Conservation (phyloP, 2,329 filamentous ascomycete genomes). For the Xylaria sp. region DNA sequence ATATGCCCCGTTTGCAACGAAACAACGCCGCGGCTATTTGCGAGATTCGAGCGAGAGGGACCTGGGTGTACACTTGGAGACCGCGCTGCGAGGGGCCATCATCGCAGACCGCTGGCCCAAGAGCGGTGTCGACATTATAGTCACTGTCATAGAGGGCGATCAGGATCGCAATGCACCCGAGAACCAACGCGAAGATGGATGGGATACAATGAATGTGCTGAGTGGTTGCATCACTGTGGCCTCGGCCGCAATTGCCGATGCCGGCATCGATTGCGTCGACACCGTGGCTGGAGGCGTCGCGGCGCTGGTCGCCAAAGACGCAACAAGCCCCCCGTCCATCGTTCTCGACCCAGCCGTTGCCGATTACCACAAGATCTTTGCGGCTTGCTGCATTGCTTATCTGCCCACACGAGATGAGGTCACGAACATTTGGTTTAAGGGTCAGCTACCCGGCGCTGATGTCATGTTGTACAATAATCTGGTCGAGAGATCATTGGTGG, state of each 20-base stretch:
- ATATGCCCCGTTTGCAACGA: slow-evolving; percentile 92
- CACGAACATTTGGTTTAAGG: slow-evolving; percentile 94
- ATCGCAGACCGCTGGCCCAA: slow-evolving; percentile 98
- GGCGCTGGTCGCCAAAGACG: slow-evolving; percentile 69
- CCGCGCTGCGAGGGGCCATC: slow-evolving; percentile 86
- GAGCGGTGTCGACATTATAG: slow-evolving; percentile 92
- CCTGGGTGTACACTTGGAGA: slow-evolving; percentile 89
- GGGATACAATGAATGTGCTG: slow-evolving; percentile 91
- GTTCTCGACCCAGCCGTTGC: slow-evolving; percentile 85
- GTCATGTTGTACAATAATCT: slow-evolving; percentile 54
- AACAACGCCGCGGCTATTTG: slow-evolving; percentile 83
- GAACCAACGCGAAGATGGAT: slow-evolving; percentile 69
- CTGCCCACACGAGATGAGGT: slow-evolving; percentile 88
- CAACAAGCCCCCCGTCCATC: slow-evolving; percentile 55
- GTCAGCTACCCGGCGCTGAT: slow-evolving; percentile 62
- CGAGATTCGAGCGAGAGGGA: slow-evolving; percentile 89
- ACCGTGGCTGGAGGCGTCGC: slow-evolving; percentile 89
- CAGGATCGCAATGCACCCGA: slow-evolving; percentile 71
- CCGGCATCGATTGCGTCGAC: slow-evolving; percentile 95
- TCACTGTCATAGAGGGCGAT: slow-evolving; percentile 93
- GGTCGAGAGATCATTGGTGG: slow-evolving; percentile 55
- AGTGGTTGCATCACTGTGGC: slow-evolving; percentile 93
- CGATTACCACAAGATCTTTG: slow-evolving; percentile 80
- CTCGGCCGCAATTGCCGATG: slow-evolving; percentile 91
- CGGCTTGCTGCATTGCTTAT: slow-evolving; percentile 91